Evolutionary conservation across 768 basidiomycete genomes (phyloP), one percentile per base, ranked within the genome.

Genomic region (Mycena leptocephala): DNA sequence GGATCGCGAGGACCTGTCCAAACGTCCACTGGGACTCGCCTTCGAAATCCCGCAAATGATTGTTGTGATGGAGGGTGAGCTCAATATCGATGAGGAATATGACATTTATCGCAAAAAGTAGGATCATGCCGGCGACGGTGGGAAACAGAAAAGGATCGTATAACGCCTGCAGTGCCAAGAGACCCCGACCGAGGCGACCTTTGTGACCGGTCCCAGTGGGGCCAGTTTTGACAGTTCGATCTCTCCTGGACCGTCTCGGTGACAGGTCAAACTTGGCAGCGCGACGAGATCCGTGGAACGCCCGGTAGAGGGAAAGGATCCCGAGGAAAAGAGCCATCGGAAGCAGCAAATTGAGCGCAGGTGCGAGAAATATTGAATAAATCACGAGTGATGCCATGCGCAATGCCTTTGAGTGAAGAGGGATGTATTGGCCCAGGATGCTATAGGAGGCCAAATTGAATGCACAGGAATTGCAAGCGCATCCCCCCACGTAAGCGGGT

Each of bases 1-100:
- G 46, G 7, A 82, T 39, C 13, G 81, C 79, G 18, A 82, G 79
- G 7, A 72, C 74, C 33, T 81, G 81, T 2, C 80, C 79, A 64
- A 81, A 80, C 33, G 48, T 48, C 80, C 80, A 81, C 14, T 65
- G 28, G 35, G 22, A 24, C 28, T 80, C 78, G 10, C 66, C 77
- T 0, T n/a, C n/a, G n/a, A 39, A 5, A 18, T 28, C 30, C 18
- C 65, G 66, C 8, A 75, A 43, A 5, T 33, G n/a, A 22, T 33
- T 8, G 46, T 79, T 79, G 13, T 48, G 70, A 16, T 28, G 43
- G 13, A 81, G 70, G 7, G 79, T 77, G 20, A 78, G 64, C 67
- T 80, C 81, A 11, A 75, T 82, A 55, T 79, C 69, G 30, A 66
- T 48, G 28, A 80, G 64, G 71, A 79, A 80, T 20, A 77, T 51